phyloP scores from a whole-genome alignment of 2,329 filamentous ascomycete genomes.

The Claviceps sp. region DNA sequence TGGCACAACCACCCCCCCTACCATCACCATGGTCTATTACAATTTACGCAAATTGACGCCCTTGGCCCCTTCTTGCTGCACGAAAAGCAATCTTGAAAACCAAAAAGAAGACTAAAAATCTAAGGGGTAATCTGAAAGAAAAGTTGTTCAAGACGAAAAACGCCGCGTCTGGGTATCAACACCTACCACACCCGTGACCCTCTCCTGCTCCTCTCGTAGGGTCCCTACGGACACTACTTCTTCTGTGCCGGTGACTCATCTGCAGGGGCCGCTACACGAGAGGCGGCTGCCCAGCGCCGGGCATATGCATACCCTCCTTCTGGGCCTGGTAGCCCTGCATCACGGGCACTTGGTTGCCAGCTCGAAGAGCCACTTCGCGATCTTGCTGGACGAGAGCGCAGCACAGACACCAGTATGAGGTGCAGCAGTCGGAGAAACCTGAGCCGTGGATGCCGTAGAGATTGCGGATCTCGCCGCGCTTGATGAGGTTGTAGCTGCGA shows the following conservation, averaged over 20 bases:
- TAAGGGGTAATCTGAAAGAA: too few relatives aligned
- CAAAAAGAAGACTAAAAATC: not conserved
- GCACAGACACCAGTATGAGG: constrained; percentile 41
- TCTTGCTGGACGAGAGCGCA: constrained; percentile 45
- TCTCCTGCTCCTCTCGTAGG: too few relatives aligned
- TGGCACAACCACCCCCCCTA: too few relatives aligned
- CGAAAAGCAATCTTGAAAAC: not conserved
- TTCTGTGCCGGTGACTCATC: not conserved
- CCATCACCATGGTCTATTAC: too few relatives aligned
- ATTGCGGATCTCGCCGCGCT: constrained; percentile 39
- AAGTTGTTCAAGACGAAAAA: too few relatives aligned
- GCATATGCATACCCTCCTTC: constrained; percentile 25
- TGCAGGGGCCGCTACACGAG: not conserved
- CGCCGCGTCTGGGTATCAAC: not conserved
- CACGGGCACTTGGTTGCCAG: constrained; percentile 13
- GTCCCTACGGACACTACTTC: not conserved
- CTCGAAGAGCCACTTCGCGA: constrained; percentile 31
- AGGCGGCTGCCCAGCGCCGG: constrained; percentile 4
- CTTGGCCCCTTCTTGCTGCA: not conserved
- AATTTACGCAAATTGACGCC: too few relatives aligned
- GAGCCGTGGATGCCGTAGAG: constrained; percentile 39
- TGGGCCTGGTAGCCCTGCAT: constrained; percentile 24
- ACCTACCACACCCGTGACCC: too few relatives aligned
- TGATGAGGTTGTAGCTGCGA: constrained; percentile 32
- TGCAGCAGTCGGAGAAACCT: constrained; percentile 34